Percentiles rank a stretch among this genome's conserved stretches.
phyloP scores from a whole-genome alignment of 306 rosid genomes.

The Benincasa hispida region DNA sequence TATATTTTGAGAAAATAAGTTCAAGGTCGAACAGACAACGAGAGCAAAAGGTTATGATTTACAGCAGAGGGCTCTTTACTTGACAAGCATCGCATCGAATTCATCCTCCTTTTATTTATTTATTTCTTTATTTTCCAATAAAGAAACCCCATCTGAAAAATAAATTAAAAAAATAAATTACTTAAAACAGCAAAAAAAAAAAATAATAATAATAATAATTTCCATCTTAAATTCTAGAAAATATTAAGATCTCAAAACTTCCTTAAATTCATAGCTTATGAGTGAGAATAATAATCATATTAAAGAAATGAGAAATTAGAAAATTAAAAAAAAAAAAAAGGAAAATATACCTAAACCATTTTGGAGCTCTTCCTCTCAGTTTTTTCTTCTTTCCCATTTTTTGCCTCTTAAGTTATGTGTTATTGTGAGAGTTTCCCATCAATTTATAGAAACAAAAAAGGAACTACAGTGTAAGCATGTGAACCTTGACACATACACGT shows the following conservation, averaged over 20 bases:
- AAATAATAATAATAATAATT: not conserved
- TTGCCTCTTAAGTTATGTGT: not conserved
- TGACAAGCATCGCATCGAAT: not conserved
- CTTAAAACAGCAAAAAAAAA: fast-evolving
- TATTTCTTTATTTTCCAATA: not conserved
- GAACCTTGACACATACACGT: not conserved
- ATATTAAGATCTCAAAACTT: not conserved
- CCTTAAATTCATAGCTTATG: no score
- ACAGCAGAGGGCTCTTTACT: not conserved
- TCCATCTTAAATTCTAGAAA: not conserved
- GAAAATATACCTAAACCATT: not conserved
- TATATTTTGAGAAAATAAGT: not conserved
- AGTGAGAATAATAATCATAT: not conserved
- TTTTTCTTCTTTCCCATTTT: not conserved
- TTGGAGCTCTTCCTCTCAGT: not conserved
- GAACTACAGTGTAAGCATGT: not conserved
- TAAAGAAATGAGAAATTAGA: not conserved
- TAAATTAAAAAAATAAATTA: not conserved
- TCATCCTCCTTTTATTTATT: not conserved
- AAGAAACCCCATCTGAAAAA: not conserved
- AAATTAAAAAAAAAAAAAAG: not conserved
- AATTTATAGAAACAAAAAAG: not conserved
- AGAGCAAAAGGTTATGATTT: not conserved
- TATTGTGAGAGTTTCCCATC: not conserved
- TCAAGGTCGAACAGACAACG: constrained; percentile 10